Evolutionary conservation across 2,329 filamentous ascomycete genomes (phyloP).

Genomic region (Sporothrix phasma): DNA sequence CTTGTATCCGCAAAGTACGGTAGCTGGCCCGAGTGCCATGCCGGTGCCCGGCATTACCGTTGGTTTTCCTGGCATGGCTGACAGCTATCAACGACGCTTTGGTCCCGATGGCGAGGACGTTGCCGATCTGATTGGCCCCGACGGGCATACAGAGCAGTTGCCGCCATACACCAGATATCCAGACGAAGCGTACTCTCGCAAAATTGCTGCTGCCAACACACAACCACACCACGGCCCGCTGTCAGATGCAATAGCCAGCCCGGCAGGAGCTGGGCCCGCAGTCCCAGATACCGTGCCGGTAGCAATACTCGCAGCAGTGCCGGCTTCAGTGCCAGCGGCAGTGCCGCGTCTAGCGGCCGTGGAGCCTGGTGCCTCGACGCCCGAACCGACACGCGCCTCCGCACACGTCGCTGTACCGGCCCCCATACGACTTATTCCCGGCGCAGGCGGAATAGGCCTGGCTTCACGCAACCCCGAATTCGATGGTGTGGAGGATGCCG

Average conservation of each 20-base stretch:
- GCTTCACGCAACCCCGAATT: conserved; percentile 55
- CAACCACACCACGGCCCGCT: conserved; percentile 8
- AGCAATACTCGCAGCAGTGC: background rate
- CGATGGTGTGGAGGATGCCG: conserved; percentile 46
- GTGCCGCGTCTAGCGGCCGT: background rate
- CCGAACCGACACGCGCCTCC: background rate
- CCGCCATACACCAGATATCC: conserved; percentile 89
- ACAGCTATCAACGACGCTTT: conserved; percentile 59
- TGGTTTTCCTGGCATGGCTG: conserved; percentile 61
- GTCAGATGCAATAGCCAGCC: background rate
- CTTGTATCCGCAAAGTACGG: conserved; percentile 75
- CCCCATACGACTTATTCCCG: conserved; percentile 31
- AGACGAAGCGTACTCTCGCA: conserved; percentile 56
- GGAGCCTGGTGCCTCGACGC: background rate
- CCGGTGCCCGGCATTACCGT: conserved; percentile 44
- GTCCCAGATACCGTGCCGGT: conserved; percentile 3
- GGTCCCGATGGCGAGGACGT: conserved; percentile 76
- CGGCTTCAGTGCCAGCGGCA: background rate
- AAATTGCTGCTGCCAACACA: conserved; percentile 29
- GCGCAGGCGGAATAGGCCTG: conserved; percentile 52
- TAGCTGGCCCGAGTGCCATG: conserved; percentile 39
- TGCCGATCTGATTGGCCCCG: conserved; percentile 77
- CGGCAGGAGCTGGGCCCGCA: background rate
- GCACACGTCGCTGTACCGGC: background rate
- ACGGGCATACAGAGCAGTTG: conserved; percentile 82